Evolutionary conservation across 257 asterid genomes (phyloP), one percentile per base, ranked within the genome.

Genomic region (Solanum medicagineum): DNA sequence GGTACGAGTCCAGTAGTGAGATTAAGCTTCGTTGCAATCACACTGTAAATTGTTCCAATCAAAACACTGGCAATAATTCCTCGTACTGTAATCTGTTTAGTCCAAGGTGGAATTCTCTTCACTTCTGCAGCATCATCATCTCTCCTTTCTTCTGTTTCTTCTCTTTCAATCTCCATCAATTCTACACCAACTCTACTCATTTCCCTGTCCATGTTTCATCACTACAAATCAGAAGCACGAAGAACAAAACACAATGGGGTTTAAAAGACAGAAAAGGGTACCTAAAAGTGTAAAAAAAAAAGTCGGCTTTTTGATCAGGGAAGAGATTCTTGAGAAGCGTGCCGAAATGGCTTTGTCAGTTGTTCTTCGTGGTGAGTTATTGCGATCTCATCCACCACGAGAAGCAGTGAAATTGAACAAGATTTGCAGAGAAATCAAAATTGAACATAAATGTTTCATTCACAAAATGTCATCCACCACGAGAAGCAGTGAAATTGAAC

Each of bases 1-100:
- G 89, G 89, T 24, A 84, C 89, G 22, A 87, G 85, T 45, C 89
- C 89, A 44, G 85, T 84, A 26, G 89, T 87, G 59, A 87, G 89
- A 40, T 69, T 87, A 20, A 87, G 83, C 85, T 87, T 87, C 84
- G 83, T 87, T 8, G 59, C 85, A 13, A 87, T 85, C 45, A 87
- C 85, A 87, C 89, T 87, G 26, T 84, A 87, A 80, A 87, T 84
- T 2, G 22, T 29, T 6, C 89, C 89, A 84, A 87, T 87, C 45
- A 69, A 16, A 17, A 87, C 13, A 24, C 89, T 87, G 47, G 89
- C 86, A 13, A 87, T 44, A 60, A 87, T 47, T 51, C 89, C 89
- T n/a, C 89, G 55, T 12, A 87, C 17, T 19, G 89, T 84, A 6
- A 87, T 84, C 54, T 84, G 89, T 56, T 84, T 87, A 17, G 84